Evolutionary conservation across 208 protist genomes (phyloP).

Genomic region (Leishmania lainsoni): DNA sequence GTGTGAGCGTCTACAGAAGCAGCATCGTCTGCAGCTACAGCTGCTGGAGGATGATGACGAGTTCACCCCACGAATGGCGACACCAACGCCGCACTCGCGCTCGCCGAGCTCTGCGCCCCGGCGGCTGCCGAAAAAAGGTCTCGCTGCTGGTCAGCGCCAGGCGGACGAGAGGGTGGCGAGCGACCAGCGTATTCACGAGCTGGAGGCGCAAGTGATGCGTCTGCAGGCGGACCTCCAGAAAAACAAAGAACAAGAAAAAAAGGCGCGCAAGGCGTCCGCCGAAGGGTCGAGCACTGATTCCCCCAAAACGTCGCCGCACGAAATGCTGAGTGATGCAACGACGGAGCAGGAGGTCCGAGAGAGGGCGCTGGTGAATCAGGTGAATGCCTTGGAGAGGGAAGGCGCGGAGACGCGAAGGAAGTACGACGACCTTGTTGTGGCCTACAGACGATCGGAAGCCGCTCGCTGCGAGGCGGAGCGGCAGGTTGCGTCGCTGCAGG

Average conservation of each 20-base stretch:
- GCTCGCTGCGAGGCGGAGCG: constrained; percentile 16
- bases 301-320: not conserved
- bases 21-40: constrained; percentile 30
- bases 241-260: constrained; percentile 22
- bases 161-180: constrained; percentile 29
- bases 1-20: constrained; percentile 47
- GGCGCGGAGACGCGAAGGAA: constrained; percentile 32
- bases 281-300: not conserved
- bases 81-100: constrained; percentile 18
- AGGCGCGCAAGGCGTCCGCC: not conserved
- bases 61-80: constrained; percentile 28
- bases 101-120: constrained; percentile 32
- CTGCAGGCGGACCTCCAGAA: constrained; percentile 32
- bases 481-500: constrained; percentile 27
- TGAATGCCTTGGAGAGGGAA: constrained; percentile 31
- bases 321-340: not conserved
- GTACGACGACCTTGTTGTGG: constrained; percentile 19
- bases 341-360: constrained; percentile 21
- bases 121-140: constrained; percentile 19
- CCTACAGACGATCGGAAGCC: constrained; percentile 7
- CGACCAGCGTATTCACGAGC: constrained; percentile 23
- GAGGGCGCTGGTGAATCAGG: constrained; percentile 9
- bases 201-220: constrained; percentile 35
- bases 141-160: constrained; percentile 9
- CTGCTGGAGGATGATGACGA: constrained; percentile 13